Percentiles rank a stretch among this genome's conserved stretches.
phyloP scores from a whole-genome alignment of 805 yeast species.

The Candida sithepensis region DNA sequence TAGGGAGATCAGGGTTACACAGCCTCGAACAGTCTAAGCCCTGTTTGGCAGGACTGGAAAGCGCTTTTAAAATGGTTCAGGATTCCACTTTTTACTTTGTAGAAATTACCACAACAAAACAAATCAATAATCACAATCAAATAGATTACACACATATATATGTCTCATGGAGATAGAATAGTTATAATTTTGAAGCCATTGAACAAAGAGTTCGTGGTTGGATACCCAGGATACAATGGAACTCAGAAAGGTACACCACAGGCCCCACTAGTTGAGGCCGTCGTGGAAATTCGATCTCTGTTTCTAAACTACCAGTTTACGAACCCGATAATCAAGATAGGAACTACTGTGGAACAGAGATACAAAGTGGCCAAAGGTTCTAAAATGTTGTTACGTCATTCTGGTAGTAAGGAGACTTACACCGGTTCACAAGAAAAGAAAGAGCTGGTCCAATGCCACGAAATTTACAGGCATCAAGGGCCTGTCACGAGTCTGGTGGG shows the following conservation, averaged over 20 bases:
- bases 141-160: not conserved
- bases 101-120: not conserved
- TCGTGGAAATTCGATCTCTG: slow-evolving; percentile 1
- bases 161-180: slow-evolving; percentile 1
- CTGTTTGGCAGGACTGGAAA: too few relatives aligned
- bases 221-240: slow-evolving; percentile 1
- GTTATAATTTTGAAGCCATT: not conserved
- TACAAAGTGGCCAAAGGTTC: slow-evolving; percentile 1
- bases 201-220: not conserved
- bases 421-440: slow-evolving; percentile 1
- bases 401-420: not conserved
- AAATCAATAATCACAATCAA: not conserved
- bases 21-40: not conserved
- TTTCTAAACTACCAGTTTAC: slow-evolving; percentile 1
- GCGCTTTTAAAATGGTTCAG: too few relatives aligned
- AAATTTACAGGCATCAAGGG: slow-evolving; percentile 1
- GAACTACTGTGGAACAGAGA: not conserved
- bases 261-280: not conserved
- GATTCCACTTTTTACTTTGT: not conserved
- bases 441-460: not conserved
- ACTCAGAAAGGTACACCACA: not conserved
- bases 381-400: not conserved
- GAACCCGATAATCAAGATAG: not conserved
- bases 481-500: not conserved
- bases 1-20: not conserved